Evolutionary conservation across 2,329 filamentous ascomycete species (phyloP), one percentile per base, ranked within the genome.

Genomic region (Aspergillus sp.): DNA sequence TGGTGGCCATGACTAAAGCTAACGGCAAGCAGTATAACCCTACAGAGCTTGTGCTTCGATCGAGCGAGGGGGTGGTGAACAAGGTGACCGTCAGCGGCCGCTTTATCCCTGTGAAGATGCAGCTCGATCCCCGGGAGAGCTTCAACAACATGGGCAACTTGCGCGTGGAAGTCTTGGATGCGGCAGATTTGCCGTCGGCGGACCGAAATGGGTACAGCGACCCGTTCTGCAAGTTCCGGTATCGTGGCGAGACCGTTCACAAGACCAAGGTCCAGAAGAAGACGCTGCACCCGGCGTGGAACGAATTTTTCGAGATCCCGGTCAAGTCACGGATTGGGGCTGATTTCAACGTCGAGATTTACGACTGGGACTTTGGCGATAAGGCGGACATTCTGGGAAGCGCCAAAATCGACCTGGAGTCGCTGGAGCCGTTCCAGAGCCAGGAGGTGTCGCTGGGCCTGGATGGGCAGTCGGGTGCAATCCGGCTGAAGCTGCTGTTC

Each of bases 101-200:
- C 61, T 98, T 94, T 56, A 78, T 98, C 15, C 91, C 91, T 0
- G 79, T 96, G 39, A 78, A 84, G 65, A 98, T 98, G 91, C 69
- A 78, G 35, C 80, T 98, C 30, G 86, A 98, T 51, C 83, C 91
- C 0, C 86, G 80, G 49, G 91, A 98, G 63, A 95, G 86, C 52
- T 94, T 98, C 70, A 96, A 95, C 74, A 98, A 98, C 63, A 93
- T 94, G 77, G 91, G 91, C 38, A 88, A 79, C 37, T 78, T 98
- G 14, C 83, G 88, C 13, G 85, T 98, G n/a, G 86, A 96, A 50
- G 74, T 98, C 12, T 67, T 96, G 24, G 86, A 94, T 57, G 91
- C 80, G 12, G 67, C 75, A 6, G 80, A 94, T 38, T 74, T 98
- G n/a, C 91, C 91, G 5, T 80, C 91, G 1, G 89, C 89, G 16